Evolutionary conservation across 177 flowering plant species (phyloP).

Genomic region (Vitis hybrid): DNA sequence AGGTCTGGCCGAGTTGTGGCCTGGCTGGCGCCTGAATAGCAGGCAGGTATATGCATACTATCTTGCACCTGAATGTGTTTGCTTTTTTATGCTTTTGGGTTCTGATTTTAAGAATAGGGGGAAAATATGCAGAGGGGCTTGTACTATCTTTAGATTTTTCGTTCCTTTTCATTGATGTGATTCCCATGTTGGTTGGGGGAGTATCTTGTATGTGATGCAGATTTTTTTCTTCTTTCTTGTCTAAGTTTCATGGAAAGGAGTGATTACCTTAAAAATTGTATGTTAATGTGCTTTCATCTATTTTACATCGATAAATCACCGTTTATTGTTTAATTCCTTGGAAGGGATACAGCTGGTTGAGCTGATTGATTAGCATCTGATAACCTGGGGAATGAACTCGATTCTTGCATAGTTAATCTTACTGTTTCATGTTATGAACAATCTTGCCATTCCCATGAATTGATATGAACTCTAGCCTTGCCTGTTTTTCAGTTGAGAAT

Average conservation of each 20-base stretch:
- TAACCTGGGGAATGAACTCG: no score
- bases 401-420: no score
- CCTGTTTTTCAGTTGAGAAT: no score
- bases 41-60: slow-evolving; percentile 26
- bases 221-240: slow-evolving; percentile 14
- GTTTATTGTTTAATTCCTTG: no score
- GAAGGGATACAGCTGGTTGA: no score
- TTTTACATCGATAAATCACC: slow-evolving; percentile 3
- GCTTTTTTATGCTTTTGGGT: slow-evolving; percentile 18
- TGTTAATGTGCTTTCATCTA: slow-evolving; percentile 8
- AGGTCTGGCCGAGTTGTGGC: slow-evolving; percentile 13
- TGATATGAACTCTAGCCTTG: no score
- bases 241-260: slow-evolving; percentile 23
- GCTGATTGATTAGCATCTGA: no score
- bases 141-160: slow-evolving; percentile 25
- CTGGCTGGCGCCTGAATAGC: slow-evolving; percentile 7
- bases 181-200: slow-evolving; percentile 8
- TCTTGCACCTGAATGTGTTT: slow-evolving; percentile 27
- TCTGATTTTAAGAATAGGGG: slow-evolving; percentile 24
- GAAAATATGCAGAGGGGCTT: slow-evolving; percentile 20
- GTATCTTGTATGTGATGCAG: slow-evolving; percentile 35
- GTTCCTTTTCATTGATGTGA: slow-evolving; percentile 1
- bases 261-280: slow-evolving; percentile 16
- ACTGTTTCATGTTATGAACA: no score
- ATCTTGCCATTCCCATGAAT: no score